These are phyloP conservation scores for Solanum dulcamara DNA, from an alignment of 257 asterid genomes.

Conservation along the genomic window DNA sequence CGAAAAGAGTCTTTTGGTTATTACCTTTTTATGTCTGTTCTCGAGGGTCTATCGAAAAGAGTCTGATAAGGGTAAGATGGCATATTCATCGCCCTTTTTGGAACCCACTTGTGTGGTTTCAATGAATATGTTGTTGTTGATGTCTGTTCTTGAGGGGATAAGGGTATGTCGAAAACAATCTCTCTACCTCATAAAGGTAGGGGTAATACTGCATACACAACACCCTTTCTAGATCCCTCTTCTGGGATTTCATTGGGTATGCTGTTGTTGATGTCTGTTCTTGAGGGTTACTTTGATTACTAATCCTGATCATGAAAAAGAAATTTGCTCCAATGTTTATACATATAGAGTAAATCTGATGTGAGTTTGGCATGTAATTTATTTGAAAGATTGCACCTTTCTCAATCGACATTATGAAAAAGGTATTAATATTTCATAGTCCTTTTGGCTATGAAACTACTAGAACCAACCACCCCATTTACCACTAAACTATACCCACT, in stretches of 20 bases:
- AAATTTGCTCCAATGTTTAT: not conserved
- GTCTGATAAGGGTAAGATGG: too few species aligned
- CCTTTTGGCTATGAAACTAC: not conserved
- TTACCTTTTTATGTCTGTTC: not conserved
- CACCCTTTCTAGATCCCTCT: not conserved
- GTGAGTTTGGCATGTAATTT: not conserved
- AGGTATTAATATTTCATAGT: not conserved
- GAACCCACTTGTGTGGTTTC: too few species aligned
- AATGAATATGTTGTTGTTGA: too few species aligned
- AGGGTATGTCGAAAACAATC: not conserved
- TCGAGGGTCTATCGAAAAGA: too few species aligned
- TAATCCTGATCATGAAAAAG: not conserved
- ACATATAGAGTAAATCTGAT: not conserved
- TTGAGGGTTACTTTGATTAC: not conserved
- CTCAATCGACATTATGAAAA: not conserved
- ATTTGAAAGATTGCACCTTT: not conserved
- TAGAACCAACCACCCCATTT: not conserved
- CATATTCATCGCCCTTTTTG: too few species aligned
- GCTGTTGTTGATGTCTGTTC: not conserved
- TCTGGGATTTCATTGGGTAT: fast-evolving
- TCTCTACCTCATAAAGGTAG: too few species aligned
- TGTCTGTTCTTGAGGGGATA: not conserved
- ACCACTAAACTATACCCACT: not conserved
- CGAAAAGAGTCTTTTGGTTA: too few species aligned
- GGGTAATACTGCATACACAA: not conserved